These are phyloP conservation scores for Atkinsonella texensis DNA, from an alignment of 2,329 filamentous ascomycete genomes.

Conservation along the genomic window DNA sequence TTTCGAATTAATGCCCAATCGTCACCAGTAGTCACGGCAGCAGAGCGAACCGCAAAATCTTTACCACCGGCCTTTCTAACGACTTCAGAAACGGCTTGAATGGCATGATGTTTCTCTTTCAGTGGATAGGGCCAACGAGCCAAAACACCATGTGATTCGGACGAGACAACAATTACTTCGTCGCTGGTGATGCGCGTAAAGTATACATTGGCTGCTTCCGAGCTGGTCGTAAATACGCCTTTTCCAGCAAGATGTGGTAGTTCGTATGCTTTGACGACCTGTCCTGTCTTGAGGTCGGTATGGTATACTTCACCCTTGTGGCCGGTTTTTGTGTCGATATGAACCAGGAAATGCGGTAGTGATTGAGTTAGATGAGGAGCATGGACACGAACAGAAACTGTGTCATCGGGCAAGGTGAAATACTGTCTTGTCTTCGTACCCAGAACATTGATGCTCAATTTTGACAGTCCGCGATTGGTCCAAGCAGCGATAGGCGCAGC, in stretches of 20 bases:
- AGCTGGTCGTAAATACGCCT: constrained; percentile 70
- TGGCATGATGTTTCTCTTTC: constrained; percentile 29
- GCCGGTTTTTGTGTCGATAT: constrained; percentile 56
- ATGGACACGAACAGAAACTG: constrained; percentile 51
- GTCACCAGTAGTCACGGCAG: constrained; percentile 51
- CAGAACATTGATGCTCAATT: constrained; percentile 60
- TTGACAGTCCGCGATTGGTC: constrained; percentile 50
- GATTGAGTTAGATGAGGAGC: constrained; percentile 62
- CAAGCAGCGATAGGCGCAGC: constrained; percentile 65
- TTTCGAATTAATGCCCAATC: constrained; percentile 82
- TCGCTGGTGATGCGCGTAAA: constrained; percentile 72
- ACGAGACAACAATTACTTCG: constrained; percentile 64
- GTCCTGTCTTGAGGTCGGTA: constrained; percentile 57
- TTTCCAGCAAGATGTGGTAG: constrained; percentile 58
- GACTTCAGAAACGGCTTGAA: constrained; percentile 72
- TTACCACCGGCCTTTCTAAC: constrained; percentile 53
- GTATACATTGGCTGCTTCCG: constrained; percentile 69
- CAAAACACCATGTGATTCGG: constrained; percentile 62
- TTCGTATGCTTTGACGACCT: constrained; percentile 66
- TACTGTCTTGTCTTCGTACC: constrained; percentile 45
- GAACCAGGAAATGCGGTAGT: constrained; percentile 72
- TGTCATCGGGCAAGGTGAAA: constrained; percentile 35
- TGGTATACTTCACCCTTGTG: constrained; percentile 84
- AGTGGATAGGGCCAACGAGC: constrained; percentile 57
- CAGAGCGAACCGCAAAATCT: constrained; percentile 67